Conservation (phyloP, 1,284 basidiomycete genomes). For the Wolfiporia cocos region DNA sequence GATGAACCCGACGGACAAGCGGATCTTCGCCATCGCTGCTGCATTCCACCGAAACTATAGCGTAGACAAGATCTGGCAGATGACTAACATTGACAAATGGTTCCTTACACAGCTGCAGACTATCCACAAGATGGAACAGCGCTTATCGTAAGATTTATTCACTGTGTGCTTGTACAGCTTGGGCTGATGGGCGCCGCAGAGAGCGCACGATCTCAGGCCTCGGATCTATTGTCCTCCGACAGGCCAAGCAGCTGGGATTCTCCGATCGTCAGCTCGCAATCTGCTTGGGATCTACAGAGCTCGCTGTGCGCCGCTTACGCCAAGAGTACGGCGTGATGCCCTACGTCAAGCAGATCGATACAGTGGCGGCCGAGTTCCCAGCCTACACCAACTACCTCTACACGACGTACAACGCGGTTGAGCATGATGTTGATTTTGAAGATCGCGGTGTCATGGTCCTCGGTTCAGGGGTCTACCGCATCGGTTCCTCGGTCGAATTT, state of each 20-base stretch:
- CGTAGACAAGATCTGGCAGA: constrained; percentile 93
- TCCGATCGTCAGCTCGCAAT: constrained; percentile 87
- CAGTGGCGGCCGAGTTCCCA: constrained; percentile 98
- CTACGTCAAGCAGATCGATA: constrained; percentile 99
- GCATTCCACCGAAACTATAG: constrained; percentile 88
- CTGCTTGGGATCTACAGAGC: constrained; percentile 81
- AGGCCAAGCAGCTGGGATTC: constrained; percentile 94
- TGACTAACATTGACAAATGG: constrained; percentile 98
- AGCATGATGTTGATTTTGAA: constrained; percentile 86
- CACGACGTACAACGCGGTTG: constrained; percentile 93
- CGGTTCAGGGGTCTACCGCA: constrained; percentile 97
- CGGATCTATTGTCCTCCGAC: constrained; percentile 61
- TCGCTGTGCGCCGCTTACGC: constrained; percentile 83
- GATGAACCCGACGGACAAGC: constrained; percentile 85
- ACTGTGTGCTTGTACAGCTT: background rate
- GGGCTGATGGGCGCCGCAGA: constrained; percentile 30
- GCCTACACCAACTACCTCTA: constrained; percentile 99
- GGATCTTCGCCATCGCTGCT: constrained; percentile 87
- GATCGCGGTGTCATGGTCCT: constrained; percentile 97
- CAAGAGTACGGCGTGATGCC: constrained; percentile 82
- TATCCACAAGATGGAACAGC: constrained; percentile 77
- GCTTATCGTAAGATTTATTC: constrained; percentile 60
- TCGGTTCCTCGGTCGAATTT: constrained; percentile 98
- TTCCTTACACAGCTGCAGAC: constrained; percentile 88
- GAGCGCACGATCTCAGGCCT: constrained; percentile 68